Conservation (phyloP, 208 protist genomes). For the Entamoeba invadens region DNA sequence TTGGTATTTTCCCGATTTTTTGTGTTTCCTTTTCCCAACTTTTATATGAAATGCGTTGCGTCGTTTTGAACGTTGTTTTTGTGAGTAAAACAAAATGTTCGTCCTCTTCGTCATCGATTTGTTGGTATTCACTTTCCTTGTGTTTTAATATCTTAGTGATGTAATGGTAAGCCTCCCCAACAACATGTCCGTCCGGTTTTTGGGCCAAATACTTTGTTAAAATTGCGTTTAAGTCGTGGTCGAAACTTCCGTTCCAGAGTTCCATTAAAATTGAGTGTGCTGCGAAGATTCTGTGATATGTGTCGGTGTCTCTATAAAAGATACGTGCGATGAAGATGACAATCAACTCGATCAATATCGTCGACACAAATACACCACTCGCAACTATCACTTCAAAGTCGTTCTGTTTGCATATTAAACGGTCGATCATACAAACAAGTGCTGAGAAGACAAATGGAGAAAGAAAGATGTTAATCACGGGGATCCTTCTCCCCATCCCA, state of each 20-base stretch:
- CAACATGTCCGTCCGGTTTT: neutral
- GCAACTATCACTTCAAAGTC: neutral
- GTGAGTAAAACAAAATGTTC: neutral
- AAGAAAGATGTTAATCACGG: neutral
- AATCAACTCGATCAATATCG: neutral
- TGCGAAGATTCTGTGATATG: neutral
- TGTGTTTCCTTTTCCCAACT: neutral
- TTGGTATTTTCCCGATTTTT: neutral
- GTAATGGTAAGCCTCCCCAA: neutral
- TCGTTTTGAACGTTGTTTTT: neutral
- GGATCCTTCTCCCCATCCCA: neutral
- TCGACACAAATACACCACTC: neutral
- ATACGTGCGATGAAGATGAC: neutral
- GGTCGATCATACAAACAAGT: neutral
- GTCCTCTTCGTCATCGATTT: neutral
- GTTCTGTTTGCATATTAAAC: neutral
- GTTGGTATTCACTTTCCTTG: neutral
- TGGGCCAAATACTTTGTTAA: neutral
- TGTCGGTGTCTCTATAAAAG: neutral
- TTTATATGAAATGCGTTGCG: neutral
- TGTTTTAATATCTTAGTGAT: neutral
- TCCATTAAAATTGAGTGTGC: neutral
- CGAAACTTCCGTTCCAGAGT: neutral
- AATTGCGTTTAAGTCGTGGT: neutral
- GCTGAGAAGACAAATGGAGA: neutral